These are phyloP conservation scores for Carex kokanica DNA, from an alignment of 176 grass and related monocot species.

Conservation along the genomic window DNA sequence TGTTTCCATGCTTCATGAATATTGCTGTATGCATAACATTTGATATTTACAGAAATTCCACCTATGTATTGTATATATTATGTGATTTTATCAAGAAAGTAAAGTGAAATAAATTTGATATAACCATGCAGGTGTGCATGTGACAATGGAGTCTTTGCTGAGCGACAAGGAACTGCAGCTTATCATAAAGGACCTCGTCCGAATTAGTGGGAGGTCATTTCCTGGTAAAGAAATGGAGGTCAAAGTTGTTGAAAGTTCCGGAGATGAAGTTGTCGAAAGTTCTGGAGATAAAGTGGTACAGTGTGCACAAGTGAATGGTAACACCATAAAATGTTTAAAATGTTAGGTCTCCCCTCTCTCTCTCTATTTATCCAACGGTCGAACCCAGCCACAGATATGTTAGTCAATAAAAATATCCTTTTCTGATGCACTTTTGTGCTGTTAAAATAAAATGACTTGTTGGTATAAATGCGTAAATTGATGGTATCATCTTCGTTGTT, in stretches of 20 bases:
- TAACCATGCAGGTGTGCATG: conserved; percentile 71
- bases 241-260: conserved; percentile 31
- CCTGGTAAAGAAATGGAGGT: conserved; percentile 36
- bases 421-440: background rate
- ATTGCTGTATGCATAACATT: conserved; percentile 33
- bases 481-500: background rate
- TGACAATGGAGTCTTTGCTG: conserved; percentile 72
- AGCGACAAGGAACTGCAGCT: conserved; percentile 67
- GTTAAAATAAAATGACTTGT: background rate
- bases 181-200: conserved; percentile 69
- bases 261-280: conserved; percentile 14
- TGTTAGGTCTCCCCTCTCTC: background rate
- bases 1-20: conserved; percentile 23
- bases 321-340: conserved; percentile 26
- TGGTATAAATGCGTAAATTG: background rate
- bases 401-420: background rate
- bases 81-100: conserved; percentile 20
- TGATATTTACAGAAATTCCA: background rate
- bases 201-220: conserved; percentile 66
- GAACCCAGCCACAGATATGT: background rate
- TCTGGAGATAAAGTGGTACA: conserved; percentile 33
- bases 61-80: conserved; percentile 16
- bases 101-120: conserved; percentile 16
- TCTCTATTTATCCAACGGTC: background rate
- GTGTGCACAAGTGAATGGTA: conserved; percentile 50